These are phyloP conservation scores for Cyberlindnera subsufficiens DNA, from an alignment of 805 yeast species.

Conservation along the genomic window DNA sequence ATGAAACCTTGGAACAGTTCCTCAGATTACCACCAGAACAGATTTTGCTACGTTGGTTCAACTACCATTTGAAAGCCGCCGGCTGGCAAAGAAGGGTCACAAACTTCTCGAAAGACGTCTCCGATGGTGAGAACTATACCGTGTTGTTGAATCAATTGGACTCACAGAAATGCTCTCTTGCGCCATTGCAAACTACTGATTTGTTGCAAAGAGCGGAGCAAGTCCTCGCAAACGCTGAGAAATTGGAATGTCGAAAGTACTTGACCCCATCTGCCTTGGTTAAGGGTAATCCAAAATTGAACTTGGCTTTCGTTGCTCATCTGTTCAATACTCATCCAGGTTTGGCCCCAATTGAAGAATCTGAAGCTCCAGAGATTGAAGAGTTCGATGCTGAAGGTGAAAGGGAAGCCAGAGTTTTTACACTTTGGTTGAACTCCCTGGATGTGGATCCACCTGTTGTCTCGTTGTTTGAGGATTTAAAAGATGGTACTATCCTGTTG, in stretches of 20 bases:
- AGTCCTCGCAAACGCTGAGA: slow-evolving; percentile 81
- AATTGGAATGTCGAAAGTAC: slow-evolving; percentile 87
- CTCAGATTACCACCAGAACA: slow-evolving; percentile 96
- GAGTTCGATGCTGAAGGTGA: slow-evolving; percentile 99
- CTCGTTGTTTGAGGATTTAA: slow-evolving; percentile 85
- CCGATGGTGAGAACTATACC: slow-evolving; percentile 95
- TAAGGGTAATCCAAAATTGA: slow-evolving; percentile 94
- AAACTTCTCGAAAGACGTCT: slow-evolving; percentile 82
- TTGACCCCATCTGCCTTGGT: slow-evolving; percentile 90
- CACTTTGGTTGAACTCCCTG: slow-evolving; percentile 93
- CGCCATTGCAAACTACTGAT: slow-evolving; percentile 77
- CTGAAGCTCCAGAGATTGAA: slow-evolving; percentile 89
- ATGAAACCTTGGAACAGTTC: slow-evolving; percentile 95
- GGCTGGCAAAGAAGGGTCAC: slow-evolving; percentile 80
- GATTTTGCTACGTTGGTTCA: slow-evolving; percentile 94
- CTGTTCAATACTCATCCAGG: slow-evolving; percentile 96
- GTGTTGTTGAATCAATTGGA: slow-evolving; percentile 82
- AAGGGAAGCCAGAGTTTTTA: slow-evolving; percentile 97
- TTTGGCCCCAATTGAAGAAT: slow-evolving; percentile 88
- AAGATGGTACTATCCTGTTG: slow-evolving; percentile 82
- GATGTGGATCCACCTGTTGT: slow-evolving; percentile 96
- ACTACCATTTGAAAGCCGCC: slow-evolving; percentile 91
- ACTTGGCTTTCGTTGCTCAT: slow-evolving; percentile 96
- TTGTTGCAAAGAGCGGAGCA: slow-evolving; percentile 80
- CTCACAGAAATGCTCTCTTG: slow-evolving; percentile 74